Conservation (phyloP, 768 basidiomycete genomes). For the Tephrocybe sp. region DNA sequence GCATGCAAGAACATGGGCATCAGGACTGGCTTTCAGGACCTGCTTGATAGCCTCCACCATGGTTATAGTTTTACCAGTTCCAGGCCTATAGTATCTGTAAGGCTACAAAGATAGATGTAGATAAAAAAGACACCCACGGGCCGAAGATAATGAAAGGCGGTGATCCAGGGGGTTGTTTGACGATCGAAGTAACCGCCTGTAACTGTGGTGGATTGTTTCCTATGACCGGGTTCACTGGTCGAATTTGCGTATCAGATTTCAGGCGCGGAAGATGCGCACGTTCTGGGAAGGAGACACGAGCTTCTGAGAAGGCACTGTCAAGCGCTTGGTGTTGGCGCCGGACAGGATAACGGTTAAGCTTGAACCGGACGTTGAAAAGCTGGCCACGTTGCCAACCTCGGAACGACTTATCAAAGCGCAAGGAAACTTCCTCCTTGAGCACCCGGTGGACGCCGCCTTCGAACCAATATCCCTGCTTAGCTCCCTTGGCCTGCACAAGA, state of each 20-base stretch:
- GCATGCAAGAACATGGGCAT: constrained; percentile 50
- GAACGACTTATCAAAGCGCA: constrained; percentile 49
- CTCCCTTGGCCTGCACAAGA: constrained; percentile 41
- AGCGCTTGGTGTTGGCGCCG: constrained; percentile 61
- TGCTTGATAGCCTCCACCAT: constrained; percentile 59
- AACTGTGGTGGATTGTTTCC: constrained; percentile 44
- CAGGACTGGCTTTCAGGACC: constrained; percentile 34
- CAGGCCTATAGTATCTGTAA: constrained; percentile 37
- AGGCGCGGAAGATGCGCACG: constrained; percentile 22
- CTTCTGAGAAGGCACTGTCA: constrained; percentile 38
- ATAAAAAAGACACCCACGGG: constrained; percentile 40
- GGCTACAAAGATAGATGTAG: neutral
- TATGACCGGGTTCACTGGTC: constrained; percentile 41
- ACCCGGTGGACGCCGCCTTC: constrained; percentile 58
- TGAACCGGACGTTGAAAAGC: constrained; percentile 51
- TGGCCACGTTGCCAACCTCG: constrained; percentile 28
- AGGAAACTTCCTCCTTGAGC: constrained; percentile 44
- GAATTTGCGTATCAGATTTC: constrained; percentile 15
- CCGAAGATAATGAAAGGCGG: constrained; percentile 61
- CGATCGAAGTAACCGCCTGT: constrained; percentile 46
- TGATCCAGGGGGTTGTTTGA: constrained; percentile 39
- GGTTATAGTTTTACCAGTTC: constrained; percentile 68
- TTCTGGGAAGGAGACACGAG: constrained; percentile 50
- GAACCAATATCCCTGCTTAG: constrained; percentile 45
- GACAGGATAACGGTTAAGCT: constrained; percentile 52